These are phyloP conservation scores for Myxozyma lipomycoides DNA, from an alignment of 805 yeast genomes.

Conservation along the genomic window DNA sequence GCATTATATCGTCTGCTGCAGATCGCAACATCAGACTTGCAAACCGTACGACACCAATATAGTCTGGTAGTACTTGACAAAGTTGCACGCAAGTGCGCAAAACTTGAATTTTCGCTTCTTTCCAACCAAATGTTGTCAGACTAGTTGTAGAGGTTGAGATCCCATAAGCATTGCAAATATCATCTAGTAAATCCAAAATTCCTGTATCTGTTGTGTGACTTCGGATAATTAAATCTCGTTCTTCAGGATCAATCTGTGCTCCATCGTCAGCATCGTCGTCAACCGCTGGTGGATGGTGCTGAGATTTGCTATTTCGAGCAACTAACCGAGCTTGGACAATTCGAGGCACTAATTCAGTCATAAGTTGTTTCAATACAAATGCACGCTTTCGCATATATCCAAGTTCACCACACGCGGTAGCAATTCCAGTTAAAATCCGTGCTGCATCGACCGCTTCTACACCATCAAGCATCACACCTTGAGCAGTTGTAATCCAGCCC, in stretches of 20 bases:
- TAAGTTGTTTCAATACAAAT: constrained; percentile 61
- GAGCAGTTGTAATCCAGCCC: constrained; percentile 25
- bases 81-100: constrained; percentile 51
- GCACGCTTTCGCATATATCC: constrained; percentile 64
- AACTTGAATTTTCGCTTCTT: constrained; percentile 52
- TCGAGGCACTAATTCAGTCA: constrained; percentile 43
- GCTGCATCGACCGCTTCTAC: constrained; percentile 26
- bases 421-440: constrained; percentile 60
- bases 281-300: neutral
- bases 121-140: constrained; percentile 46
- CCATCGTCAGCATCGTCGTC: neutral
- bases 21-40: constrained; percentile 16
- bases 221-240: constrained; percentile 2
- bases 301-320: constrained; percentile 1
- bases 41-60: constrained; percentile 38
- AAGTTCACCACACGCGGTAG: constrained; percentile 58
- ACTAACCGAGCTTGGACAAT: constrained; percentile 27
- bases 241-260: neutral
- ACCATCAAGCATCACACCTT: constrained; percentile 18
- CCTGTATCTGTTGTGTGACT: constrained; percentile 30
- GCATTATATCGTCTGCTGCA: constrained; percentile 11
- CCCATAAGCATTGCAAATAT: constrained; percentile 53
- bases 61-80: constrained; percentile 51
- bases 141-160: constrained; percentile 33
- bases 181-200: constrained; percentile 46